Evolutionary conservation across 2,329 filamentous ascomycete species (phyloP), one percentile per base, ranked within the genome.

Genomic region (Dothideomycetidae sp.): DNA sequence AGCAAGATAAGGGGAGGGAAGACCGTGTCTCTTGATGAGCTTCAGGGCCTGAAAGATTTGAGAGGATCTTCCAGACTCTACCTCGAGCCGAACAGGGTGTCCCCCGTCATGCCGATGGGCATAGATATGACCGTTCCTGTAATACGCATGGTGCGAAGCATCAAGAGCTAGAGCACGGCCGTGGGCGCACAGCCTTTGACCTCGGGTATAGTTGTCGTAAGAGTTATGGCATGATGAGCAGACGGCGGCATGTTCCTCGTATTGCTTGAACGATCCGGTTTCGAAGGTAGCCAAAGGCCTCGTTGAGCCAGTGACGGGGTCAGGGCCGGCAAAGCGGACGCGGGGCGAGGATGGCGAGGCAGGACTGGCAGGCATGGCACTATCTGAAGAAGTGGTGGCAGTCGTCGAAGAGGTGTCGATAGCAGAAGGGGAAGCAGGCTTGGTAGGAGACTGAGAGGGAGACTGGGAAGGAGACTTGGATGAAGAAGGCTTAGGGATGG

Each of bases 191-290:
- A 67, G 58, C 41, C 56, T 54, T 13, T 53, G 48, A 44, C 54
- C 56, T 40, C 49, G 43, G 28, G 51, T 54, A 54, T 60, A 55
- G 40, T 60, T 59, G 21, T 60, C 52, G 43, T 61, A 60, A 2
- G 64, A 61, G 45, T 63, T 52, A 46, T 53, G 50, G 57, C 64
- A 68, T 41, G 55, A 51, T 31, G 45, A 49, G 50, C 64, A 68
- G 42, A 54, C 55, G 34, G 56, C 55, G 23, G 62, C 61, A 50
- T 68, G 64, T 41, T 51, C 54, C 47, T 67, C 63, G 41, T 64
- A 66, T 54, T 64, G 51, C 52, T 64, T 63, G 39, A 62, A 49
- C 2, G 59, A 58, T 62, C 62, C 64, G 43, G 55, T 57, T 51
- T 67, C 63, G 26, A 53, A 46, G 4, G 49, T 48, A 41, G 55